phyloP scores from a whole-genome alignment of 352 stramenopile genomes.

The Stramenopiles sp. region DNA sequence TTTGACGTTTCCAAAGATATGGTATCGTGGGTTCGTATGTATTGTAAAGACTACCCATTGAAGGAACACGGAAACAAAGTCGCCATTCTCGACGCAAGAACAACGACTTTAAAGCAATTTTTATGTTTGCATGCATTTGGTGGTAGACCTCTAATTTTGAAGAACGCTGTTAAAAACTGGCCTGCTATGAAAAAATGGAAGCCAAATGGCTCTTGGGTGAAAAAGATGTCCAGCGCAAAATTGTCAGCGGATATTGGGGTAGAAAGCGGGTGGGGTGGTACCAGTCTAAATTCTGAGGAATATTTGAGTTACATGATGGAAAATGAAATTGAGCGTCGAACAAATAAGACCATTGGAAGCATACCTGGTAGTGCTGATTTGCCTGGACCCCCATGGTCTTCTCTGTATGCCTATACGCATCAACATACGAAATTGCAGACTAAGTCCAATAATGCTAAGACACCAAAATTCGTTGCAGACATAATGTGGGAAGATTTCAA shows the following conservation, averaged over 20 bases:
- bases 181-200: constrained; percentile 11
- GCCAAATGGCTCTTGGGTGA: not conserved
- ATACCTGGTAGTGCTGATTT: not conserved
- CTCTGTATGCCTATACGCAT: constrained; percentile 7
- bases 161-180: constrained; percentile 1
- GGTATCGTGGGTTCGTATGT: not conserved
- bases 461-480: not conserved
- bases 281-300: not conserved
- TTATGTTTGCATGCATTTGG: constrained; percentile 9
- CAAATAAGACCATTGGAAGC: no score
- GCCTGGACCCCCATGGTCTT: not conserved
- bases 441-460: not conserved
- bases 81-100: not conserved
- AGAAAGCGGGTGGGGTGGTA: not conserved
- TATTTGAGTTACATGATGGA: constrained; percentile 7
- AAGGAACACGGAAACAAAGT: not conserved
- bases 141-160: not conserved
- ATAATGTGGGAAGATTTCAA: constrained; percentile 11
- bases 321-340: not conserved
- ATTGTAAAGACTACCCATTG: constrained; percentile 2
- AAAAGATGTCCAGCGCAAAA: not conserved
- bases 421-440: not conserved
- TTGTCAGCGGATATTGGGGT: not conserved
- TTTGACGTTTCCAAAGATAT: constrained; percentile 9
- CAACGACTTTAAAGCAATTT: not conserved